phyloP scores from a whole-genome alignment of 768 basidiomycete genomes.

The Amylocystis lapponica region DNA sequence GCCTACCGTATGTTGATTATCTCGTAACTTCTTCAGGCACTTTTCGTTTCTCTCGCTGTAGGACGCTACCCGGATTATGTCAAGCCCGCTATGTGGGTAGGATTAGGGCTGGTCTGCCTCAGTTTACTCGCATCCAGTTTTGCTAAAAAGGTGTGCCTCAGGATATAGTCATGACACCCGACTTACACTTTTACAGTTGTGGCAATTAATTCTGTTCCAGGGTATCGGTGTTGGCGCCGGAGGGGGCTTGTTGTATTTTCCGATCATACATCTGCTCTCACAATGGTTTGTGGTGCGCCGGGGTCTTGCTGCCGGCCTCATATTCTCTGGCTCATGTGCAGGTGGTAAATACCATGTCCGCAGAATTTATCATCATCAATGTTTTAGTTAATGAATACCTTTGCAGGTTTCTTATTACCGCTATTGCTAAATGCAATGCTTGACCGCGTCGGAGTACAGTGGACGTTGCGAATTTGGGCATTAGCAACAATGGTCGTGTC shows the following conservation, averaged over 20 bases:
- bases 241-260: slow-evolving; percentile 14
- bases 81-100: slow-evolving; percentile 11
- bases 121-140: slow-evolving; percentile 15
- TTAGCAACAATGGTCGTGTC: slow-evolving; percentile 9
- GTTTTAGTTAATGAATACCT: too few species aligned
- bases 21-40: background rate
- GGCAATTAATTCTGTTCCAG: slow-evolving; percentile 18
- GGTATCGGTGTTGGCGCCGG: slow-evolving; percentile 17
- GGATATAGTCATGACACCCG: too few species aligned
- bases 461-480: slow-evolving; percentile 18
- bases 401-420: slow-evolving; percentile 17
- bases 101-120: slow-evolving; percentile 8
- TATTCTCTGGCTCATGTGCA: slow-evolving; percentile 19
- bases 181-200: slow-evolving; percentile 9
- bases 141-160: slow-evolving; percentile 12
- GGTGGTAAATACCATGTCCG: slow-evolving; percentile 10
- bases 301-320: slow-evolving; percentile 17
- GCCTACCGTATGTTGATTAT: background rate
- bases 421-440: slow-evolving; percentile 13
- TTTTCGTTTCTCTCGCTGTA: slow-evolving; percentile 8
- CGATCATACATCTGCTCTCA: slow-evolving; percentile 11
- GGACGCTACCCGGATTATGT: slow-evolving; percentile 14
- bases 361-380: background rate
- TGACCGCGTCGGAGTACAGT: slow-evolving; percentile 12
- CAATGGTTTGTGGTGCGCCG: slow-evolving; percentile 19